Base-by-base conservation (phyloP, 805 yeast genomes). In the Lipomyces sp. region DNA sequence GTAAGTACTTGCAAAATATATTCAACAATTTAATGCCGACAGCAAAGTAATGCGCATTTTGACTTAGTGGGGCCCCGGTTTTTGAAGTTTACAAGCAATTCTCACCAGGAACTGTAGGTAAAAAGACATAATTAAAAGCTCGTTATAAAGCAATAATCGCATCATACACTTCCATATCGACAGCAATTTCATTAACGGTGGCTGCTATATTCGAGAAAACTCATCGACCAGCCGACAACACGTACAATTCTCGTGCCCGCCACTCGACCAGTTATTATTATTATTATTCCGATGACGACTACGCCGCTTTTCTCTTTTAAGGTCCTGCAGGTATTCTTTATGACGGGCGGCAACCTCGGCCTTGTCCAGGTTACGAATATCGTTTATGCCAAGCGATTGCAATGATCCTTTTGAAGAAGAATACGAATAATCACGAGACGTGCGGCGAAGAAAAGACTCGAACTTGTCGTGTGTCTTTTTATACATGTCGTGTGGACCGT, bases 291-390 rank as follows among this genome's bases (percentile, higher is more conserved):
- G 24, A 42, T 42, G 48, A 18, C 48, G 48, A 42, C 48, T 42
- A 15, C 48, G 39, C 13, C 39, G 39, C 39, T 37, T 42, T 15
- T 42, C 48, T 42, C 24, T 18, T n/a, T 51, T n/a, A 7, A 15
- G 54, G 29, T 51, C 54, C 15, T 51, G 7, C 18, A 51, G 34
- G 24, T 51, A 51, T 29, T 51, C n/a, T 34, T 51, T 51, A 29
- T 51, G 29, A 13, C 34, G 7, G 2, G 33, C 32, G 5, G 54
- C 54, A 32, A 51, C 18, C 35, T 51, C 54, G 5, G 3, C 54
- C 10, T 34, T 51, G 15, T 51, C 54, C 11, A 51, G 13, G 15
- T 29, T 32, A 29, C 54, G 54, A 29, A 51, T 32, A n/a, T 29
- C 54, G 24, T 18, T 32, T 29, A 51, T 51, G n/a, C 18, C 54